Base-by-base conservation (phyloP, 1,284 basidiomycete species). In the Porodaedalea pini region DNA sequence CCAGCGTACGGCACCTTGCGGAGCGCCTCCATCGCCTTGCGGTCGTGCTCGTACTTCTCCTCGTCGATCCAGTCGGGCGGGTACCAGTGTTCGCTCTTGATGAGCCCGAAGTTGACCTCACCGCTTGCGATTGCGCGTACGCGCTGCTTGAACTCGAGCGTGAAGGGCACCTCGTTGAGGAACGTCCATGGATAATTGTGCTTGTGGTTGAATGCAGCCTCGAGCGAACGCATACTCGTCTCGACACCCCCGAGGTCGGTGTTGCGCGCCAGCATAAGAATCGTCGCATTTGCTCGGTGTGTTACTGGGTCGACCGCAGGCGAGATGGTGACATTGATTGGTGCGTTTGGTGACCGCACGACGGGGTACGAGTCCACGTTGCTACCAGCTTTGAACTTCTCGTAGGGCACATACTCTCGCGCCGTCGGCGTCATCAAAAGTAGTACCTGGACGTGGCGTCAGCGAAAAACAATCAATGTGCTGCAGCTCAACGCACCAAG, bases 61-160 rank as follows among this genome's bases (percentile, higher is more conserved):
- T 86, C 81, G 67, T 84, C 80, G 60, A 85, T 82, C 80, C 81
- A 86, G 23, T 76, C 75, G 0, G 86, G 85, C 64, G 87, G 84
- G 51, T 66, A 66, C 76, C 75, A 78, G 48, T 76, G 70, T 3
- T 74, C 70, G n/a, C 44, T 57, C 11, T 72, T 69, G 27, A 89
- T 81, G n/a, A 78, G 67, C 1, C 86, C 86, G 63, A 85, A 89
- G 29, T 66, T 59, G 49, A 73, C 71, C 7, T 71, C 71, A 3
- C 72, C 64, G n/a, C 65, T 66, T 19, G 74, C 75, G 47, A 75
- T 34, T 21, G 39, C 19, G 15, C 49, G 29, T 10, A 56, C 57
- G 23, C 59, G 51, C 37, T 47, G 49, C 57, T 77, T 79, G 67
- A 79, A 80, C 48, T 75, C 72, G 19, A 77, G 75, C 34, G 68